Evolutionary conservation across 805 yeast species (phyloP).

Genomic region (Wickerhamomyces strasburgensis): DNA sequence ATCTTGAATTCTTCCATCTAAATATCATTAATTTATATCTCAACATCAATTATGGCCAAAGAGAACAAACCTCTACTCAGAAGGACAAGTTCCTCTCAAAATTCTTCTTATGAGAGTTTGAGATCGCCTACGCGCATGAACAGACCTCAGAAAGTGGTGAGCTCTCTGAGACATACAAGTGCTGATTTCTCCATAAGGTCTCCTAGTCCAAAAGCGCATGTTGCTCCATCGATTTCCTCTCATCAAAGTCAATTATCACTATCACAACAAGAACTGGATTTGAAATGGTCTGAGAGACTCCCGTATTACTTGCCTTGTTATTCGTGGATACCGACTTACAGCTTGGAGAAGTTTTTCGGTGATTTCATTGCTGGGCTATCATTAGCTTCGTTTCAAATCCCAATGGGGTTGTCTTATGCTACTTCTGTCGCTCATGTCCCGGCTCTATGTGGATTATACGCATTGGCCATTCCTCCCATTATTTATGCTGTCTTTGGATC

Average conservation of each 20-base stretch:
- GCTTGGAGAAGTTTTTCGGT: constrained; percentile 33
- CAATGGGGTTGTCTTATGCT: constrained; percentile 69
- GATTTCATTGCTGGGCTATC: constrained; percentile 85
- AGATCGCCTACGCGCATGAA: constrained; percentile 1
- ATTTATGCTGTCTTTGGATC: constrained; percentile 75
- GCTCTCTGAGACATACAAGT: constrained; percentile 10
- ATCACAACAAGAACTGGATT: constrained; percentile 2
- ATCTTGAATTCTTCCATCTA: no score
- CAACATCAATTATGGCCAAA: background rate
- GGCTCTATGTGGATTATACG: constrained; percentile 72
- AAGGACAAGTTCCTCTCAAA: constrained; percentile 3
- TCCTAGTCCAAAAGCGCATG: constrained; percentile 5
- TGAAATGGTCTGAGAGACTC: constrained; percentile 26
- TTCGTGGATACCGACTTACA: constrained; percentile 61
- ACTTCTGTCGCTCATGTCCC: constrained; percentile 81
- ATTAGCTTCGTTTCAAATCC: constrained; percentile 86
- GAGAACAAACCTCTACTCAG: constrained; percentile 10
- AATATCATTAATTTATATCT: no score
- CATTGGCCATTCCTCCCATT: constrained; percentile 73
- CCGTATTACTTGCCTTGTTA: constrained; percentile 66
- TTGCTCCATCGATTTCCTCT: constrained; percentile 10
- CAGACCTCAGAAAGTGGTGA: constrained; percentile 20
- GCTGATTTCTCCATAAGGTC: constrained; percentile 3
- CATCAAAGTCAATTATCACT: constrained; percentile 6
- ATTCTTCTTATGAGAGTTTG: constrained; percentile 11